These are phyloP conservation scores for Gossypium davidsonii DNA, from an alignment of 441 rosid species.

Conservation along the genomic window DNA sequence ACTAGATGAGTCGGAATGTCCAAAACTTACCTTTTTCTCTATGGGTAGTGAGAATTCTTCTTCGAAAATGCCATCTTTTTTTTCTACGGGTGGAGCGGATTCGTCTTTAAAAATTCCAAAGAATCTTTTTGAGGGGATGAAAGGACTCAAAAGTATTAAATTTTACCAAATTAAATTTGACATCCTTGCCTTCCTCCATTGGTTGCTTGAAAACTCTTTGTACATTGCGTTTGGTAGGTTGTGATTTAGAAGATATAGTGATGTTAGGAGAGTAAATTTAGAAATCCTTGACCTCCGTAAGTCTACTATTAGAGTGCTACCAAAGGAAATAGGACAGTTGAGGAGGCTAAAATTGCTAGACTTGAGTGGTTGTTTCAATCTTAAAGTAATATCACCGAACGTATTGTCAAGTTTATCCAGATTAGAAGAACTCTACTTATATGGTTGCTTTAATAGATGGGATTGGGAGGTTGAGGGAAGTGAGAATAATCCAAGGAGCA, in stretches of 20 bases:
- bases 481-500: neutral
- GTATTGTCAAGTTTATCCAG: slow-evolving; percentile 1
- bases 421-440: neutral
- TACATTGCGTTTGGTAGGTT: slow-evolving; percentile 17
- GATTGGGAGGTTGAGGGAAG: neutral
- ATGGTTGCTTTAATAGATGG: neutral
- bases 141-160: neutral
- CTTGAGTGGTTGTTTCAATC: rapidly evolving
- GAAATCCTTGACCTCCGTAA: neutral
- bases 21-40: slow-evolving; percentile 6
- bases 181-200: neutral
- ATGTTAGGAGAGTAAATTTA: neutral
- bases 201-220: slow-evolving; percentile 1
- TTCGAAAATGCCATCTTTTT: too few species aligned
- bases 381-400: neutral
- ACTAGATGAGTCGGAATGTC: neutral
- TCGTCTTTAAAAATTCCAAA: neutral
- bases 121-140: neutral
- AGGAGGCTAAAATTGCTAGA: neutral
- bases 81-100: neutral
- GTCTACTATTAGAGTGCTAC: neutral
- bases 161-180: neutral
- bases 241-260: neutral
- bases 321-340: neutral
- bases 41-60: neutral